Base-by-base conservation (phyloP, 371 early-diverging fungal species). In the Mucor saturninus region DNA sequence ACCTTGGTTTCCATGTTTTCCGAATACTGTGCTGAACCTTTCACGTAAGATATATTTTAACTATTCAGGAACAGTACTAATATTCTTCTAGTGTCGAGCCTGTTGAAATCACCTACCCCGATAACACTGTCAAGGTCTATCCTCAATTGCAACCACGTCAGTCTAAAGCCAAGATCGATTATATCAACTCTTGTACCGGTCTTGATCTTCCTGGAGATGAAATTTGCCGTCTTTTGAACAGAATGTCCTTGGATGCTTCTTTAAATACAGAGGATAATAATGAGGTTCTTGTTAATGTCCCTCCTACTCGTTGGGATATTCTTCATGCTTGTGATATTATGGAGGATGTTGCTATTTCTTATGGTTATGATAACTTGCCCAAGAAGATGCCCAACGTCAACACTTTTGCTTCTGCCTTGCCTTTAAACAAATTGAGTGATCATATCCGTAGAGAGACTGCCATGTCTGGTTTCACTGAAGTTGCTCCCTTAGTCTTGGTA, bases 301-400 rank as follows among this genome's bases (percentile, higher is more conserved):
- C 98, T 38, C 88, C 91, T 13, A 95, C 98, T 43, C 90, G 99
- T 56, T 89, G 92, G 72, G 99, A 99, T 77, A 91, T 99, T 54
- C 83, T 99, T 61, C 99, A 99, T 67, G 91, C 93, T 58, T 95
- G 95, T 76, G 99, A 99, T 84, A 85, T 99, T 55, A 95, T 98
- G 89, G 99, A 99, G 83, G 99, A 99, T 79, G 93, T 98, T 37
- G 98, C 98, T n/a, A 94, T 99, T 62, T 94, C 98, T n/a, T 98
- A 95, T 71, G 99, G 99, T 32, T 99, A 91, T 81, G 98, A 99
- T 84, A 97, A 97, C 65, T 89, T 99, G 69, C 86, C 89, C 13
- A 89, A 90, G 62, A 88, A 86, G 40, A 77, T 92, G 62, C 95
- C 96, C 45, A 82, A 83, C 59, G 87, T 90, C 54, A 89, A 86